Evolutionary conservation across 2,329 filamentous ascomycete genomes (phyloP), one percentile per base, ranked within the genome.

Genomic region (Penicillium sp.): DNA sequence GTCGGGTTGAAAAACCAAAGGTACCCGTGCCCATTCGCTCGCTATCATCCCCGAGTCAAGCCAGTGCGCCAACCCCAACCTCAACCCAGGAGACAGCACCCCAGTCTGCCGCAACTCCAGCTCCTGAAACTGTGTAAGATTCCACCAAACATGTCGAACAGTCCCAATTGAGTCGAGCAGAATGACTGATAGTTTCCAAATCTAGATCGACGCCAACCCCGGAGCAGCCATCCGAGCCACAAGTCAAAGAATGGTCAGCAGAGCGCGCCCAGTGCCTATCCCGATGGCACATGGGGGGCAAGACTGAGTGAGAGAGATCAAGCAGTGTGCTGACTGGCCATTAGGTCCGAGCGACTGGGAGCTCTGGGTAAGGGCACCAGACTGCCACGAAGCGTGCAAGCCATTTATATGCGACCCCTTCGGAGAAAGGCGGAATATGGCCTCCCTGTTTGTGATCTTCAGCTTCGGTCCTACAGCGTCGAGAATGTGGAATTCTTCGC

Each of bases 401-500:
- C 93, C 35, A 80, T 95, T 43, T 94, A 96, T 75, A 83, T 97
- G 48, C 85, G 88, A 60, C 93, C 94, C 15, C 81, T 97, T 49
- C 90, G 89, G 66, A 87, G 89, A 60, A 79, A 85, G 69, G 81
- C 89, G 44, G 75, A 87, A 68, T 87, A 90, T 70, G 90, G 90
- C 49, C 84, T 96, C 33, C 92, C 92, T 12, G 86, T 89, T 11
- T 96, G 91, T 78, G 88, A 97, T 73, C 86, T 99, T 31, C 94
- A 99, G 73, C 79, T 99, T 47, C 90, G 94, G 64, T 96, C 93
- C 31, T 99, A 90, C 81, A 92, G 84, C 67, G 81, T 92, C 33
- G 90, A 92, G 56, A 94, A 96, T 65, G 85, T 99, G 56, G 90
- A 96, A 68, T 92, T 97, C 78, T 97, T 96, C 72, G 83, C 88